A percentile compares a stretch with the other conserved stretches of the same genome.
Conservation (phyloP, 345 rosid genomes). For the Gossypium raimondii region DNA sequence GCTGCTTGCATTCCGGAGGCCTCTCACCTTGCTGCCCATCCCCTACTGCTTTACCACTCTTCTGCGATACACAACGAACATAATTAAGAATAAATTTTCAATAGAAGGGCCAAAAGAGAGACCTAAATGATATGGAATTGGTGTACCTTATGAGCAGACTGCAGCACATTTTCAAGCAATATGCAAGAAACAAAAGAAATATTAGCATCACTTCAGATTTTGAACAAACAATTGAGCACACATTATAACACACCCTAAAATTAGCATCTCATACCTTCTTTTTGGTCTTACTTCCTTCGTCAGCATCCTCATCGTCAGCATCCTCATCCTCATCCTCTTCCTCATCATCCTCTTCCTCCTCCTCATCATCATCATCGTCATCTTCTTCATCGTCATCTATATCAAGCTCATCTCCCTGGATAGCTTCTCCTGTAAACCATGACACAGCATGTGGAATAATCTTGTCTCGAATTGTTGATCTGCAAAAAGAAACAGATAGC, state of each 20-base stretch:
- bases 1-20: constrained; percentile 98
- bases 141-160: constrained; percentile 59
- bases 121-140: not conserved
- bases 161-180: constrained; percentile 26
- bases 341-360: constrained; percentile 37
- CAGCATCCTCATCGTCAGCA: constrained; percentile 56
- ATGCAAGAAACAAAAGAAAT: not conserved
- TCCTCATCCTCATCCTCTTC: constrained; percentile 52
- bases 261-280: constrained; percentile 44
- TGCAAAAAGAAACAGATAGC: constrained; percentile 25
- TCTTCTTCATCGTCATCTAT: constrained; percentile 41
- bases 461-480: constrained; percentile 84
- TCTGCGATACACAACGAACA: constrained; percentile 33
- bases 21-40: constrained; percentile 70
- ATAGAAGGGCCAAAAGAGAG: not conserved
- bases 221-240: not conserved
- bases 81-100: not conserved
- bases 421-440: constrained; percentile 98
- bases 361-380: constrained; percentile 34
- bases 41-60: constrained; percentile 46
- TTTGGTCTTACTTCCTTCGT: constrained; percentile 42
- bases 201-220: constrained; percentile 1
- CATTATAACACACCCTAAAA: not conserved
- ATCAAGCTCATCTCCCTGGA: constrained; percentile 64
- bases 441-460: constrained; percentile 93